phyloP scores from a whole-genome alignment of 2,329 filamentous ascomycete genomes.

The Sporothrix brasiliensis region DNA sequence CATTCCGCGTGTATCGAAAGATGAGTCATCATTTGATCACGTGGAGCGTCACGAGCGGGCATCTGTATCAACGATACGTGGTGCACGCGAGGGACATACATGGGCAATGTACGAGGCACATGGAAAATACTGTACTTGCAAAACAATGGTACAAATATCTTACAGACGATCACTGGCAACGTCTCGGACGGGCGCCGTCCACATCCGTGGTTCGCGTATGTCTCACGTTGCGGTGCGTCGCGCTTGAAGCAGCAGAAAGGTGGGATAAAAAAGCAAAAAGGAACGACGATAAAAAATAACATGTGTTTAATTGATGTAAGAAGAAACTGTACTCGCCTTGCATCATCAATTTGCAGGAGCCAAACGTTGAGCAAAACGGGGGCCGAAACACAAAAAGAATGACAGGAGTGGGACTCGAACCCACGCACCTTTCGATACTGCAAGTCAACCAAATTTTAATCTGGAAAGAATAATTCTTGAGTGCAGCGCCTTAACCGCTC shows the following conservation, averaged over 20 bases:
- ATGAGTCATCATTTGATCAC: conserved; percentile 16
- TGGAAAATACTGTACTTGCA: too few relatives aligned
- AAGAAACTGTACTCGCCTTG: not conserved
- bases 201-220: not conserved
- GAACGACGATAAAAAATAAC: not conserved
- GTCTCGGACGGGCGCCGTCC: not conserved
- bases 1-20: not conserved
- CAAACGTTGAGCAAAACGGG: not conserved
- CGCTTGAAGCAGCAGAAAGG: not conserved
- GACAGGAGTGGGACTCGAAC: conserved; percentile 36
- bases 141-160: too few relatives aligned
- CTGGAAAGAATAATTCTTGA: conserved; percentile 34
- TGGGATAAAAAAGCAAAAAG: conserved; percentile 11
- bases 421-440: conserved; percentile 36
- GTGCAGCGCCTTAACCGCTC: conserved; percentile 35
- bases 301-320: not conserved
- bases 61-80: not conserved
- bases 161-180: too few relatives aligned
- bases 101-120: too few relatives aligned
- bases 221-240: not conserved
- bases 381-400: not conserved
- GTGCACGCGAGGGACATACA: too few relatives aligned
- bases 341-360: not conserved
- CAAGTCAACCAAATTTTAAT: conserved; percentile 30
- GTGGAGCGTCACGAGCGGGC: not conserved